Percentiles rank a stretch among this genome's conserved stretches.
Conservation (phyloP, 257 asterid species). For the Lycium ferocissimum region DNA sequence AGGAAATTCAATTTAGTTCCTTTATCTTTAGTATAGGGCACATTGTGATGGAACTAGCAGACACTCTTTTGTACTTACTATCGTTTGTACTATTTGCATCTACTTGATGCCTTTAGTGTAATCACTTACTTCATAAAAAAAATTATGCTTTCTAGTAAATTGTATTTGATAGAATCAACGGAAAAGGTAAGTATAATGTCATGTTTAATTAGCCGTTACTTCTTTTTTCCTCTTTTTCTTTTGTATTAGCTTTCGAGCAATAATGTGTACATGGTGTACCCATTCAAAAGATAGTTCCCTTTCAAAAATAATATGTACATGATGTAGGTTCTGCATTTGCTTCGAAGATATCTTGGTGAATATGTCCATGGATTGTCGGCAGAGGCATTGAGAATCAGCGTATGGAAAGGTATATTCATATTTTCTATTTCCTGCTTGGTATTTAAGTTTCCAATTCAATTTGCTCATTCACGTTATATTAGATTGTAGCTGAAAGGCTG, state of each 20-base stretch:
- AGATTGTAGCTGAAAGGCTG: constrained; percentile 3
- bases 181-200: background rate
- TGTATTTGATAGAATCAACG: background rate
- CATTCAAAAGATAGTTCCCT: too few relatives aligned
- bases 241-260: constrained; percentile 30
- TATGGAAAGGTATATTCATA: constrained; percentile 80
- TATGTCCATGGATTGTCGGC: constrained; percentile 98
- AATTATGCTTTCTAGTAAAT: background rate
- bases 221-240: background rate
- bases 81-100: background rate
- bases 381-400: constrained; percentile 96
- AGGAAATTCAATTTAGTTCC: background rate
- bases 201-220: constrained; percentile 23
- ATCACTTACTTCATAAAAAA: background rate
- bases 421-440: constrained; percentile 5
- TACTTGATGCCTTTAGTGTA: background rate
- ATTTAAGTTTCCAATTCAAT: background rate
- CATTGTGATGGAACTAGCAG: background rate
- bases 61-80: background rate
- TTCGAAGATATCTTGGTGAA: constrained; percentile 97
- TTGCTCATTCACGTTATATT: background rate
- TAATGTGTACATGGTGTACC: constrained; percentile 28
- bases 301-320: too few relatives aligned
- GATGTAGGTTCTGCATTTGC: constrained; percentile 92
- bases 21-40: background rate